phyloP scores from a whole-genome alignment of 441 rosid genomes.

The Rhodomyrtus psidioides region DNA sequence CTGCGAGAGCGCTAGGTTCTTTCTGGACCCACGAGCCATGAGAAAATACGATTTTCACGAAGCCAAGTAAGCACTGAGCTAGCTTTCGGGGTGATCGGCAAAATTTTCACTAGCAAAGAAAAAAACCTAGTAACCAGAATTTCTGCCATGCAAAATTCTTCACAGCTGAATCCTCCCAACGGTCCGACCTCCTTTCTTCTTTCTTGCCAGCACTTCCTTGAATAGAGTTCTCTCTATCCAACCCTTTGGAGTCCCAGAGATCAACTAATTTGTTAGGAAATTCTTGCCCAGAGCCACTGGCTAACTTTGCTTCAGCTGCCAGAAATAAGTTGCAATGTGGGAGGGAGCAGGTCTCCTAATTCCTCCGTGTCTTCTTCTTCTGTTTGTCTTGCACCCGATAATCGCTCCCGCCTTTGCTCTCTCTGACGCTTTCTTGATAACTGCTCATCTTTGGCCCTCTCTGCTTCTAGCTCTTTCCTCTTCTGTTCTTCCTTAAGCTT shows the following conservation, averaged over 20 bases:
- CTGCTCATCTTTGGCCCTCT: constrained; percentile 67
- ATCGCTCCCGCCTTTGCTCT: constrained; percentile 71
- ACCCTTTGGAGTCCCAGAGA: background rate
- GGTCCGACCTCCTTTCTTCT: background rate
- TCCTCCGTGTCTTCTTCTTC: constrained; percentile 45
- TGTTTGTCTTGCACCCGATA: constrained; percentile 56
- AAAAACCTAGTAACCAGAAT: background rate
- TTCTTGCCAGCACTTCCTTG: background rate
- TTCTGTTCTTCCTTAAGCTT: constrained; percentile 52
- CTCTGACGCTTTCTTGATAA: constrained; percentile 58
- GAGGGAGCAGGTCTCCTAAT: constrained; percentile 19
- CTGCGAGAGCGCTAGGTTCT: background rate
- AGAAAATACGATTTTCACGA: background rate
- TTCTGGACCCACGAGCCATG: background rate
- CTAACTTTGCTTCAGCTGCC: background rate
- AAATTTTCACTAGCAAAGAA: background rate
- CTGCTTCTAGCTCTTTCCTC: constrained; percentile 37
- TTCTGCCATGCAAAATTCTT: background rate
- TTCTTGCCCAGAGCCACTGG: background rate
- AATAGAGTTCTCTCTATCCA: background rate
- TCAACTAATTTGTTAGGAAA: background rate
- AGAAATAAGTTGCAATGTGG: background rate
- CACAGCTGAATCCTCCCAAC: background rate
- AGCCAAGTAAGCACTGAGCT: background rate
- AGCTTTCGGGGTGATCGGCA: background rate